These are phyloP conservation scores for Vanilla planifolia DNA, from an alignment of 106 monocot genomes.

Conservation along the genomic window DNA sequence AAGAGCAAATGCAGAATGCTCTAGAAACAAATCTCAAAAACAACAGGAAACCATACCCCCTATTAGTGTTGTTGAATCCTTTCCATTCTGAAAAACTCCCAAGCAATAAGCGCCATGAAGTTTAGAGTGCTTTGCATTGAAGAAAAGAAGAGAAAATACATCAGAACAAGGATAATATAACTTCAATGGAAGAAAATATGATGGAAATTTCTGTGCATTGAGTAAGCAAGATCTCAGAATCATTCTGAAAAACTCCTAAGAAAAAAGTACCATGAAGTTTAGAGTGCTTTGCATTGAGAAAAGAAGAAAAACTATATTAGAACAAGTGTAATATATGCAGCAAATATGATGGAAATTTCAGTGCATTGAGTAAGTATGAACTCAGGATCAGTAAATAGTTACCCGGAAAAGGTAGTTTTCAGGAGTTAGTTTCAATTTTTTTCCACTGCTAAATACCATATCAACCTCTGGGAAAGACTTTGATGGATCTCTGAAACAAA, in stretches of 20 bases:
- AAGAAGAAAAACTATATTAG: slow-evolving; percentile 1
- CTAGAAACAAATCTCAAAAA: neutral
- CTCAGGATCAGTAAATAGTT: no score
- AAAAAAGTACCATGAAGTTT: slow-evolving; percentile 92
- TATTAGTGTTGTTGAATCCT: slow-evolving; percentile 78
- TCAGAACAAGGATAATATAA: slow-evolving; percentile 1
- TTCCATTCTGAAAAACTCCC: slow-evolving; percentile 85
- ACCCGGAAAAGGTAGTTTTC: slow-evolving; percentile 98
- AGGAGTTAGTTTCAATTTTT: slow-evolving; percentile 71
- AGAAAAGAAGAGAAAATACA: slow-evolving; percentile 8
- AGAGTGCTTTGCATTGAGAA: slow-evolving; percentile 56
- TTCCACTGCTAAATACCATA: slow-evolving; percentile 81
- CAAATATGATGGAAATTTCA: neutral
- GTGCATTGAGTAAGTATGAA: no score
- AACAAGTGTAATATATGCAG: neutral
- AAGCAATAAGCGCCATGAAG: slow-evolving; percentile 92
- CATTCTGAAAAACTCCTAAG: slow-evolving; percentile 86
- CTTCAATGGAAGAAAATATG: neutral
- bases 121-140: slow-evolving; percentile 69
- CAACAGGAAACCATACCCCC: slow-evolving; percentile 44
- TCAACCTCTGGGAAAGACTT: slow-evolving; percentile 77
- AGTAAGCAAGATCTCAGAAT: no score
- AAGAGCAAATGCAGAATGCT: neutral
- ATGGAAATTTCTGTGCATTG: neutral
- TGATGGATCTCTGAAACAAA: slow-evolving; percentile 45